phyloP scores from a whole-genome alignment of 352 stramenopile genomes.

The Aphanomyces invadans region DNA sequence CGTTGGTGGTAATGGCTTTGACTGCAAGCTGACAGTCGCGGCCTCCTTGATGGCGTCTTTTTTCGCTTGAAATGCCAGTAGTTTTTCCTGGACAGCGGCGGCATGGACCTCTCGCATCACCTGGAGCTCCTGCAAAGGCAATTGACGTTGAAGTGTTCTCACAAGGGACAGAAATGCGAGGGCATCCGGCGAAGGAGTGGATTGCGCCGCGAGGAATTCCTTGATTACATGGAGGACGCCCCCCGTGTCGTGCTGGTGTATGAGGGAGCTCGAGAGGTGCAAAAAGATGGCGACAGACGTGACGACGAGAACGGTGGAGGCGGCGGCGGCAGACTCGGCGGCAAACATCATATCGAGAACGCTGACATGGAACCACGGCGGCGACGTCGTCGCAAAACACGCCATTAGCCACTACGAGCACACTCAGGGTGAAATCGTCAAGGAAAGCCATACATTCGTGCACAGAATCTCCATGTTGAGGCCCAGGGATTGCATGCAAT shows the following conservation, averaged over 20 bases:
- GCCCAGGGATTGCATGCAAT: constrained; percentile 56
- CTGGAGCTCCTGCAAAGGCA: constrained; percentile 62
- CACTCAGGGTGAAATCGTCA: not conserved
- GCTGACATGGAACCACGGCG: constrained; percentile 59
- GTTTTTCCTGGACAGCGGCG: constrained; percentile 73
- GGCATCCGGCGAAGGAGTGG: constrained; percentile 52
- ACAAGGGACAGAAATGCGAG: not conserved
- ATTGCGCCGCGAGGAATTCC: constrained; percentile 64
- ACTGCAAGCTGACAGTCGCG: not conserved
- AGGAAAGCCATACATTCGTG: constrained; percentile 30
- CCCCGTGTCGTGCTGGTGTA: constrained; percentile 67
- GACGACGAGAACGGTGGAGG: constrained; percentile 59
- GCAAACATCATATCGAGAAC: constrained; percentile 74
- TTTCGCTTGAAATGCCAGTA: constrained; percentile 69
- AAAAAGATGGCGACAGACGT: constrained; percentile 78
- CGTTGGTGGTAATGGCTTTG: not conserved
- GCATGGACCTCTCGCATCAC: constrained; percentile 68
- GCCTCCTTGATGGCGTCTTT: constrained; percentile 56
- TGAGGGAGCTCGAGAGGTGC: constrained; percentile 41
- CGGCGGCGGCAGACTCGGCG: constrained; percentile 48
- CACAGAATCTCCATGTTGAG: constrained; percentile 85
- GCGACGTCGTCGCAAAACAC: constrained; percentile 71
- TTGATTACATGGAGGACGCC: constrained; percentile 73
- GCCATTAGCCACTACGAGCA: constrained; percentile 79
- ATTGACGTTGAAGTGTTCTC: constrained; percentile 47